These are phyloP conservation scores for Chrysanthemum makinoi DNA, from an alignment of 129 eudicot genomes.

Conservation along the genomic window DNA sequence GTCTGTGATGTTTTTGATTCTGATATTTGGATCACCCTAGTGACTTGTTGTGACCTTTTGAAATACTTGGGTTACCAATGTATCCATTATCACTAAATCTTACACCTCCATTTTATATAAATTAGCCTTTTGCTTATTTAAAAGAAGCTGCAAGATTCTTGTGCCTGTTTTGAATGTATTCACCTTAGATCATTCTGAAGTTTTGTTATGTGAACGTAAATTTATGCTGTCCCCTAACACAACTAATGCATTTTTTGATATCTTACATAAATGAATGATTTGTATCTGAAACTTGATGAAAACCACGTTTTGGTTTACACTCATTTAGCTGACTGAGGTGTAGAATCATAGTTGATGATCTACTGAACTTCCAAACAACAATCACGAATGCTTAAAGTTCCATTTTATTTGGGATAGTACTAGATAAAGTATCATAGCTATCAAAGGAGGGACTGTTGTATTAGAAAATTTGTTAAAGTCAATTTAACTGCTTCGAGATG, in stretches of 20 bases:
- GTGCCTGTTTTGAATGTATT: no score
- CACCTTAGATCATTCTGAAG: no score
- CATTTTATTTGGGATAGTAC: not conserved
- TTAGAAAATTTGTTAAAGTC: not conserved
- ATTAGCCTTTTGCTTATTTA: not conserved
- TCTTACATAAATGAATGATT: not conserved
- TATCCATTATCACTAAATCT: not conserved
- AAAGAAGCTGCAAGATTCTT: not conserved
- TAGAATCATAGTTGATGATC: slow-evolving; percentile 4
- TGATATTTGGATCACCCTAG: no score
- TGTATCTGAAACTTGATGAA: not conserved
- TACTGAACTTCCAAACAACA: not conserved
- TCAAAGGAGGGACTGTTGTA: not conserved
- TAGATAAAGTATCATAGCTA: not conserved
- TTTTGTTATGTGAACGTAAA: no score
- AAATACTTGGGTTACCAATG: no score
- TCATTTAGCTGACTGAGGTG: not conserved
- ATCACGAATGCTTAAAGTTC: not conserved
- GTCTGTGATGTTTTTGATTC: no score
- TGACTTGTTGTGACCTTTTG: no score
- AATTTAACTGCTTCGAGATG: not conserved
- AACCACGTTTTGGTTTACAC: not conserved
- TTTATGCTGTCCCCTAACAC: not conserved
- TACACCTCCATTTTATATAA: not conserved
- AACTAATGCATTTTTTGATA: not conserved